Evolutionary conservation across 2,329 filamentous ascomycete species (phyloP), one percentile per base, ranked within the genome.

Genomic region (Phaeosphaeria sp.): DNA sequence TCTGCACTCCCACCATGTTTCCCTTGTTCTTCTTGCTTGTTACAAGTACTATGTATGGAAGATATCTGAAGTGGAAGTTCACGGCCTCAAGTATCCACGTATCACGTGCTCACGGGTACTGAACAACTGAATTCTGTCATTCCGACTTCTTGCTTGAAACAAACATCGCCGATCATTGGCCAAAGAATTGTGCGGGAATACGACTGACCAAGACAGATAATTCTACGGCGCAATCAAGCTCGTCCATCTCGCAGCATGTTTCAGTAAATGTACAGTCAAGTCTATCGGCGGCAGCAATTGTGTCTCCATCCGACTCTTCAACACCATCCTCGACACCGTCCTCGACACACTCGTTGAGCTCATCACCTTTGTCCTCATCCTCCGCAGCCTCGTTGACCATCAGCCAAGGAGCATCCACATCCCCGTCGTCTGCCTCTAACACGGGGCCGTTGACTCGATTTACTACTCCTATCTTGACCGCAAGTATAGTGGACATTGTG

Each of bases 121-220:
- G 36, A 44, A 11, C 42, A n/a, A n/a, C n/a, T n/a, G n/a, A 11
- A 18, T 44, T 15, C 4, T 7, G 21, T 47, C 11, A 4, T 22
- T 4, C 18, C 11, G 20, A 41, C 13, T n/a, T 36, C 2, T 22
- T 39, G 27, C 27, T 50, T 36, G 13, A 10, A 9, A 3, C 13
- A 27, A n/a, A n/a, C 20, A 27, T 18, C 21, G 10, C 11, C 15
- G 21, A 47, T 25, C 6, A 3, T 15, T 27, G 15, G 6, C 1
- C 10, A 3, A 7, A 20, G 25, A 39, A 17, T 4, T 17, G 22
- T 21, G 6, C 20, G 21, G 9, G 10, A n/a, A 18, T 20, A 27
- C 18, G 7, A 22, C 44, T 64, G 44, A 63, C 51, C 33, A 21
- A 2, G 42, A 6, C 21, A 63, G 61, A 57, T 53, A 54, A 46